Evolutionary conservation across 306 rosid genomes (phyloP).

Genomic region (Fagus sylvatica): DNA sequence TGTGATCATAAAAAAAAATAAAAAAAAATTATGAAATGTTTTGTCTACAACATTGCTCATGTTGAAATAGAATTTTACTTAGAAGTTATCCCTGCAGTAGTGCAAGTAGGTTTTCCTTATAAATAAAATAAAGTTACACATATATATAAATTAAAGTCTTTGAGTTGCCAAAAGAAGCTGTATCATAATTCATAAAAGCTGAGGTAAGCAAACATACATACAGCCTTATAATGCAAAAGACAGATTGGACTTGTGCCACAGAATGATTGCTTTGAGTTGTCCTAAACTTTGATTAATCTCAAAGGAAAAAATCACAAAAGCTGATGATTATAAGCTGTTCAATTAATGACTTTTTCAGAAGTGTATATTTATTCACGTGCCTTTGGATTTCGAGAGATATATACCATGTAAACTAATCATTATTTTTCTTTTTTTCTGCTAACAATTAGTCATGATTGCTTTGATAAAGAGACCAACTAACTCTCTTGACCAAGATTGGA

Average conservation of each 20-base stretch:
- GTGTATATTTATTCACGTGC: constrained; percentile 40
- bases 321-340: constrained; percentile 28
- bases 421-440: too few relatives aligned
- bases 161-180: too few relatives aligned
- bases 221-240: constrained; percentile 25
- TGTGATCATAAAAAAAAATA: too few relatives aligned
- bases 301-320: constrained; percentile 34
- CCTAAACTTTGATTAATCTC: constrained; percentile 35
- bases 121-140: too few relatives aligned
- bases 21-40: too few relatives aligned
- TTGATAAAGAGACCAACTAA: constrained; percentile 21
- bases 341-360: constrained; percentile 20
- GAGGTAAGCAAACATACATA: constrained; percentile 18
- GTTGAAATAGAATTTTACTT: too few relatives aligned
- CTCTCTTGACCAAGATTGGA: constrained; percentile 30
- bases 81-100: too few relatives aligned
- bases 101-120: too few relatives aligned
- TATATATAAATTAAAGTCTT: too few relatives aligned
- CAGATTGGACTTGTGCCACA: constrained; percentile 31
- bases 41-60: too few relatives aligned
- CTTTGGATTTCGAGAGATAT: constrained; percentile 35
- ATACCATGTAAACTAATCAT: constrained; percentile 15
- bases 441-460: constrained; percentile 16
- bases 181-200: too few relatives aligned
- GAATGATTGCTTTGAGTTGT: constrained; percentile 32